Evolutionary conservation across 2,329 filamentous ascomycete genomes (phyloP), one percentile per base, ranked within the genome.

Genomic region (Mollisiaceae sp.): DNA sequence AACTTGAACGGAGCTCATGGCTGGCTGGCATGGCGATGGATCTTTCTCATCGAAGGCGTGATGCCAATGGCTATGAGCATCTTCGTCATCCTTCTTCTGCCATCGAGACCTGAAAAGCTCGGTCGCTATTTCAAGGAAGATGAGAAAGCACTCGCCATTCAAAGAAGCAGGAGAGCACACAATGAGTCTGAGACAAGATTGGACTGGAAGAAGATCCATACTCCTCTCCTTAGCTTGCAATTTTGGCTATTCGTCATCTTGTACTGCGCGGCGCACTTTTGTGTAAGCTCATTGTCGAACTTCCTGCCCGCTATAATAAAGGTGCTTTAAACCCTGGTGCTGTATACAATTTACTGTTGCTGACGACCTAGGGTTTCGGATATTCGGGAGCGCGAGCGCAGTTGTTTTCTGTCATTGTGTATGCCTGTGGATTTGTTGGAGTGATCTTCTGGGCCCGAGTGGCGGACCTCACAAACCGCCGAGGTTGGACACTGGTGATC

Each of bases 241-340:
- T 50, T 50, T 14, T 50, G 45, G 45, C 3, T n/a, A 8, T 50
- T 50, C n/a, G n/a, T 20, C 20, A 22, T 50, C 8, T 12, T 50
- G n/a, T 50, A 50, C n/a, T 50, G 45, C n/a, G 45, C 45, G 2
- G 20, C 45, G 45, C n/a, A 50, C 22, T 50, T 50, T 20, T 50
- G 45, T 24, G 24, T 50, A 22, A 20, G 45, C 18, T 50, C 45
- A 22, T n/a, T 50, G 6, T 24, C n/a, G n/a, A 24, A 50, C 45
- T 50, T 50, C 12, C 22, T 50, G 45, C 45, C 45, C 18, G 45
- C 45, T 4, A 50, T 50, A n/a, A 50, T 50, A n/a, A 50, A 50
- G 45, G 45, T 50, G 24, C 45, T 4, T 11, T 6, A 14, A 45
- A 50, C 11, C n/a, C n/a, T 15, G 12, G n/a, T 22, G 14, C 3